Percentiles rank a stretch among this genome's conserved stretches.
These are phyloP conservation scores for Arthroderma sp. DNA, from an alignment of 2,329 filamentous ascomycete species.

Conservation along the genomic window DNA sequence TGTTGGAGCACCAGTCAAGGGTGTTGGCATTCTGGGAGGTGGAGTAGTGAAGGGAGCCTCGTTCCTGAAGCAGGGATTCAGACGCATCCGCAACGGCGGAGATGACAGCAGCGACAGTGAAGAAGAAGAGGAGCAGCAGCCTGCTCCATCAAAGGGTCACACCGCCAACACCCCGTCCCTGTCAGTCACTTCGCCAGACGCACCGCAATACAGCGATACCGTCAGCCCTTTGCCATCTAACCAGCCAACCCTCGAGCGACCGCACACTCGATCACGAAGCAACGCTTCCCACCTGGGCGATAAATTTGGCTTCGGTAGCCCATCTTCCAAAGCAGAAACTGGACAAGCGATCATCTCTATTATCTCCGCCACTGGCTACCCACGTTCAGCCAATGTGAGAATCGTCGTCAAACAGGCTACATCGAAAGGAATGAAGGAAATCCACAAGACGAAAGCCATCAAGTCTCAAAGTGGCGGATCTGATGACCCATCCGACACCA, in stretches of 20 bases:
- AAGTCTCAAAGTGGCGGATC: constrained; percentile 42
- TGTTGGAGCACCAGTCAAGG: constrained; percentile 91
- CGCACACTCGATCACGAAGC: constrained; percentile 36
- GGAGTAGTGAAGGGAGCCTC: constrained; percentile 80
- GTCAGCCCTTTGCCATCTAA: constrained; percentile 13
- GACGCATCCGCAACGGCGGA: constrained; percentile 41
- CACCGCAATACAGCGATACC: constrained; percentile 31
- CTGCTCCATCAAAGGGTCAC: constrained; percentile 4
- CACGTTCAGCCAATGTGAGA: constrained; percentile 63
- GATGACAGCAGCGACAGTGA: constrained; percentile 27
- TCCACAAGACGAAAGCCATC: constrained; percentile 86
- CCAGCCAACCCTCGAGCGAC: constrained; percentile 17
- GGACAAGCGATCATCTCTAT: constrained; percentile 73
- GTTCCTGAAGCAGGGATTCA: constrained; percentile 77
- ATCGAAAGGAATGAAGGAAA: constrained; percentile 56
- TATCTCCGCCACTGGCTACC: constrained; percentile 64
- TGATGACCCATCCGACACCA: constrained; percentile 30
- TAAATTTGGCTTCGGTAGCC: constrained; percentile 36
- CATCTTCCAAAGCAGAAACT: constrained; percentile 41
- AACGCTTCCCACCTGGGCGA: constrained; percentile 37
- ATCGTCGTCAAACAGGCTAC: constrained; percentile 55
- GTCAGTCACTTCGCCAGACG: constrained; percentile 11
- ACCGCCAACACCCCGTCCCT: constrained; percentile 5
- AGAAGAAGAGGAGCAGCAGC: constrained; percentile 6
- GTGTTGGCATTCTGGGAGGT: constrained; percentile 66